Base-by-base conservation (phyloP, 192 early-diverging fungal genomes). In the Podila minutissima region DNA sequence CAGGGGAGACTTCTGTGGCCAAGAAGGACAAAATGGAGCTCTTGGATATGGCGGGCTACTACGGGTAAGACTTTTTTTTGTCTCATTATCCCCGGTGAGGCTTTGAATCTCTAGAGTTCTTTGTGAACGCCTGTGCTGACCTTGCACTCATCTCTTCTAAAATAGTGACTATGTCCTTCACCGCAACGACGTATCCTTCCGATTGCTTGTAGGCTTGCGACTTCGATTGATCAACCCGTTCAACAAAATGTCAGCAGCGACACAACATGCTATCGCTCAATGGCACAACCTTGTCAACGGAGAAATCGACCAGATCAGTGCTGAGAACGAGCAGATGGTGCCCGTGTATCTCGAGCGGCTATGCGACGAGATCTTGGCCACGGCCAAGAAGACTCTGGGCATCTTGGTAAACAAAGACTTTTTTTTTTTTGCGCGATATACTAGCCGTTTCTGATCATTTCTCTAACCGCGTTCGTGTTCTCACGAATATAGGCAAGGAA, bases 201-300 rank as follows among this genome's bases (percentile, higher is more conserved):
- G 89, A 57, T 57, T 88, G 19, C 49, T 88, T 26, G 75, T 73
- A 1, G 86, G 85, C 29, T 65, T 88, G 66, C 83, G 89, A 19
- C 59, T 90, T 17, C 57, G 83, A 35, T 71, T 85, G 1, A 58
- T 86, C 28, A 67, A 74, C 12, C 74, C 65, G 6, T 79, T 74
- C 33, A 49, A 24, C 17, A 59, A 60, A 50, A 57, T 65, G 13
- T 78, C 74, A 2, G 64, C 58, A 6, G 72, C 74, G 24, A 68
- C 75, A 9, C 79, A 76, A 29, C 64, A 62, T 4, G 79, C 74
- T 2, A 74, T 85, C 51, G 73, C 81, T 1, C 62, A 77, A 11
- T 88, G 87, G 87, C 79, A 88, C 15, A 83, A 84, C 32, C 74
- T 86, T 15, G 64, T 88, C 5, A 85, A 77, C 72, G 87, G 87